Evolutionary conservation across 495 filamentous ascomycete genomes (phyloP), one percentile per base, ranked within the genome.

Genomic region (Aspergillus panamensis): DNA sequence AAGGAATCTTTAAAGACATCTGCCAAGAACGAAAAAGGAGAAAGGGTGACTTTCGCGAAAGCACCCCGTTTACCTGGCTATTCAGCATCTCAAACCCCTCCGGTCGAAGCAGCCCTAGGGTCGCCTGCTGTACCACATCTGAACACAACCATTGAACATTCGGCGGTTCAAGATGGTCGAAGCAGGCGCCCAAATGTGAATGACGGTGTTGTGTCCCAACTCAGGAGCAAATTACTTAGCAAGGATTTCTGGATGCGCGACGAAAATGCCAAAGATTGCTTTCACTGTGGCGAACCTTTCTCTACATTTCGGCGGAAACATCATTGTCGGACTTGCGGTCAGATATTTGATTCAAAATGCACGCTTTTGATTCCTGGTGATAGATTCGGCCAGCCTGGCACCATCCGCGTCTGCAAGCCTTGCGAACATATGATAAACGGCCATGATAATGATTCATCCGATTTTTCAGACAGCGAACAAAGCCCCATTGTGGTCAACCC

Each of bases 171-270:
- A 43, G 64, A 61, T 48, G 58, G 50, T 25, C 64, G 58, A 17
- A 61, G 56, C 12, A 66, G 59, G 50, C 71, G 61, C 13, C 63
- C 52, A 17, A 66, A 59, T 53, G 32, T 42, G 32, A 66, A 58
- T 29, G 70, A 74, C 49, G 63, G 68, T 42, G 68, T 67, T 31
- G 55, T 72, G 31, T 69, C 69, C 13, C 70, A 90, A 65, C 82
- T 91, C 72, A 80, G 87, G 56, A 92, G 89, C 64, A 90, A 88
- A 68, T 82, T 97, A 32, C 76, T 97, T 13, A 96, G 87, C 63
- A 93, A 89, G 68, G 91, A 96, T 53, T 97, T 95, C 67, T 99
- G 95, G 95, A 99, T 99, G 95, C 88, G 89, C 45, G 95, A 99
- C 73, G 95, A 97, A 66, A 96, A 95, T 66, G 93, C 92, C 45